Evolutionary conservation across 2,329 filamentous ascomycete genomes (phyloP).

Genomic region (Cladophialophora yegresii): DNA sequence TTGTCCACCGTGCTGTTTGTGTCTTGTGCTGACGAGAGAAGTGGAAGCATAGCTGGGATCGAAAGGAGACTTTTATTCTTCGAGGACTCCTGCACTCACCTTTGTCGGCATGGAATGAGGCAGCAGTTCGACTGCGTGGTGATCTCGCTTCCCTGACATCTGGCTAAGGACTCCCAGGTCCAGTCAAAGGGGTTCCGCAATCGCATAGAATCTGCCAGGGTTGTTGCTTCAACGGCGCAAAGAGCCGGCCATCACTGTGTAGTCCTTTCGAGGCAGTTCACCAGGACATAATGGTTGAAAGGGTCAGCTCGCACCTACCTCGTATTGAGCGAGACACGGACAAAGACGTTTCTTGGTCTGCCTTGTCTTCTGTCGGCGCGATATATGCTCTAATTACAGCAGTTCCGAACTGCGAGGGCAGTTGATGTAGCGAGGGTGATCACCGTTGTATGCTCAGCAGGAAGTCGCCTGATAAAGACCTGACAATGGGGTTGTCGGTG

Average conservation of each 20-base stretch:
- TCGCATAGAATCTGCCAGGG: too few species aligned
- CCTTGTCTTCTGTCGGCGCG: not conserved
- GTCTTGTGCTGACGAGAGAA: not conserved
- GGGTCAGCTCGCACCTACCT: not conserved
- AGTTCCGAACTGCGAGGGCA: too few species aligned
- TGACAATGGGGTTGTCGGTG: too few species aligned
- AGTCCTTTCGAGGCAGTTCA: not conserved
- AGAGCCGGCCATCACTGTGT: too few species aligned
- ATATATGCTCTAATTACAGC: too few species aligned
- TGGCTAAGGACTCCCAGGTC: not conserved
- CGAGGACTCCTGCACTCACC: not conserved
- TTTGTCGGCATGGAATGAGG: not conserved
- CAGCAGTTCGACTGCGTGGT: not conserved
- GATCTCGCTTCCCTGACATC: not conserved
- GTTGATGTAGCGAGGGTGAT: too few species aligned
- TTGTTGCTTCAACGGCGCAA: too few species aligned
- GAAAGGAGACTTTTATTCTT: not conserved
- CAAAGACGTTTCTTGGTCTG: not conserved
- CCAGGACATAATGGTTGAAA: not conserved
- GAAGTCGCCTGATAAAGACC: too few species aligned
- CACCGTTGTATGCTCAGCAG: too few species aligned
- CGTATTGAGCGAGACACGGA: not conserved
- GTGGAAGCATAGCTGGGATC: not conserved
- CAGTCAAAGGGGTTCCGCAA: not conserved
- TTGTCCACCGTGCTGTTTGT: too few species aligned